phyloP scores from a whole-genome alignment of 768 basidiomycete species.

The Royoungia palumana region DNA sequence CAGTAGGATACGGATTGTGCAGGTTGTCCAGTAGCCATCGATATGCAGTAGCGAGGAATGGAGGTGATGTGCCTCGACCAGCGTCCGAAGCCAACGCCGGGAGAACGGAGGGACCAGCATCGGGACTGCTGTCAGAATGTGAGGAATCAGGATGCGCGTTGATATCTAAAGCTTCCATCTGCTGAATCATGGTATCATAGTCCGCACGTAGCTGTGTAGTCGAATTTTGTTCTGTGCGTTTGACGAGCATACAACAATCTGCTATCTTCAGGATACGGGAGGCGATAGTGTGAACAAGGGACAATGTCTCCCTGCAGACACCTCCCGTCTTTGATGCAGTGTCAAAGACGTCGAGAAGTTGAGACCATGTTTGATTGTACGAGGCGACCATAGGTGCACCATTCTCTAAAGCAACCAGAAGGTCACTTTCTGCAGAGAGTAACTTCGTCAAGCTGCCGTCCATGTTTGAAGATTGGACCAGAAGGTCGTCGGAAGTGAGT shows the following conservation, averaged over 20 bases:
- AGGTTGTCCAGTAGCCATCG: conserved; percentile 45
- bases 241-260: conserved; percentile 4
- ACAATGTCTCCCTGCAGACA: background rate
- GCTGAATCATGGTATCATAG: conserved; percentile 5
- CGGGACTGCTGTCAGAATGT: background rate
- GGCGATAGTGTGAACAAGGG: background rate
- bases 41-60: conserved; percentile 26
- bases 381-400: background rate
- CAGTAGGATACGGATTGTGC: conserved; percentile 49
- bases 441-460: background rate
- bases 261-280: conserved; percentile 6
- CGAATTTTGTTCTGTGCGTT: background rate
- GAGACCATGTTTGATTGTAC: background rate
- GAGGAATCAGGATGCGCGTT: background rate
- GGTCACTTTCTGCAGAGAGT: background rate
- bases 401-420: background rate
- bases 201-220: background rate
- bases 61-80: background rate
- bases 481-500: background rate
- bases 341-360: background rate
- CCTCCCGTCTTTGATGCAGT: background rate
- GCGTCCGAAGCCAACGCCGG: too few species aligned
- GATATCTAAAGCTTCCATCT: background rate
- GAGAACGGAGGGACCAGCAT: background rate
- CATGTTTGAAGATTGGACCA: conserved; percentile 1